Evolutionary conservation across 768 basidiomycete genomes (phyloP).

Genomic region (Tephrocybe rancida): DNA sequence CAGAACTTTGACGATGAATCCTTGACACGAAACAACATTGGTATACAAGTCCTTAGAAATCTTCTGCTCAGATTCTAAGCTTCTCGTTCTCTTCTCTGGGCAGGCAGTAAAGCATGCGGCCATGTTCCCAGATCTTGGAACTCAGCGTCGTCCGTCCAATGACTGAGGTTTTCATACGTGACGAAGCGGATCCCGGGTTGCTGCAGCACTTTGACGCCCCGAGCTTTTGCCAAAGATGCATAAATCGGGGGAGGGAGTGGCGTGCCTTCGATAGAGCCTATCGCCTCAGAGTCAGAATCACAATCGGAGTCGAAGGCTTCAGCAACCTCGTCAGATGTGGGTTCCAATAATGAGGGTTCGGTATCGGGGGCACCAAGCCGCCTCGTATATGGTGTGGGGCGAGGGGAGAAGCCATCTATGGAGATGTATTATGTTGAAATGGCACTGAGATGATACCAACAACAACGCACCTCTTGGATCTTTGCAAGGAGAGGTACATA

Average conservation of each 20-base stretch:
- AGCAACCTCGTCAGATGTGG: neutral
- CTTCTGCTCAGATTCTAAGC: too few relatives aligned
- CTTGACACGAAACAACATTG: too few relatives aligned
- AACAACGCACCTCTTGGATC: constrained; percentile 44
- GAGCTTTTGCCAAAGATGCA: neutral
- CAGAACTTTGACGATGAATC: too few relatives aligned
- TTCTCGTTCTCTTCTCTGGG: too few relatives aligned
- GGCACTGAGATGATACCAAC: neutral
- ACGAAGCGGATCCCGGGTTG: constrained; percentile 24
- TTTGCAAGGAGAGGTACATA: constrained; percentile 62
- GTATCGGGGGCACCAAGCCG: neutral
- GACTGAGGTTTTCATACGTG: constrained; percentile 27
- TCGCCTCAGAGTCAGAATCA: constrained; percentile 14
- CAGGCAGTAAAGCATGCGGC: constrained; percentile 14
- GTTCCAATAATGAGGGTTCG: neutral
- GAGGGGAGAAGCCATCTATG: constrained; percentile 46
- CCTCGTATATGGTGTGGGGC: constrained; percentile 29
- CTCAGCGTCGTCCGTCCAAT: constrained; percentile 27
- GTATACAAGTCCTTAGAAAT: too few relatives aligned
- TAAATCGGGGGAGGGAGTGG: neutral
- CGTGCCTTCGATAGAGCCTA: constrained; percentile 11
- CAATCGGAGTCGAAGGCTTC: constrained; percentile 1
- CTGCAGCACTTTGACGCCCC: neutral
- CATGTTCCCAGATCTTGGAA: constrained; percentile 28
- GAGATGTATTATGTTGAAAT: constrained; percentile 47